Conservation (phyloP, 257 asterid genomes). For the Parsonsia alboflavescens region DNA sequence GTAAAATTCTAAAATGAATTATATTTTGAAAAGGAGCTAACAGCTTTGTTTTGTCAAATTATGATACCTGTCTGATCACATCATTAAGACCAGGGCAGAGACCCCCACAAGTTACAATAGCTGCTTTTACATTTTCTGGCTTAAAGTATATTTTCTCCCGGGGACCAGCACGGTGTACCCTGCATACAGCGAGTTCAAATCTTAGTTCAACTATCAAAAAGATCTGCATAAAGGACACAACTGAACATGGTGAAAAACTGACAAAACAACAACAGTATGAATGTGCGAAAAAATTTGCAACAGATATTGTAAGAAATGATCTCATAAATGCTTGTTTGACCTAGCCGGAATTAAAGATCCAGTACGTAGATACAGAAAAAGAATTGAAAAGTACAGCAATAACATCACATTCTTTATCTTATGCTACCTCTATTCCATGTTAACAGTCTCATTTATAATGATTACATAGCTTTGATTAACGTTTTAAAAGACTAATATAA, state of each 20-base stretch:
- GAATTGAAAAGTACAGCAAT: not conserved
- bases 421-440: too few relatives aligned
- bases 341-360: not conserved
- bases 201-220: not conserved
- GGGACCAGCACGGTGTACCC: conserved; percentile 97
- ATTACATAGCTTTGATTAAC: too few relatives aligned
- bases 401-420: conserved; percentile 3
- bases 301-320: not conserved
- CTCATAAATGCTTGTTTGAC: not conserved
- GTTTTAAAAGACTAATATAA: too few relatives aligned
- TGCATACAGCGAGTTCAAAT: conserved; percentile 18
- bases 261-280: not conserved
- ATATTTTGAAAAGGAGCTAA: not conserved
- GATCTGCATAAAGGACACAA: not conserved
- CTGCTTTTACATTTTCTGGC: conserved; percentile 91
- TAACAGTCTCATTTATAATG: too few relatives aligned
- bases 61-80: conserved; percentile 76
- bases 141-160: conserved; percentile 75
- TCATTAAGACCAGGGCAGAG: conserved; percentile 97
- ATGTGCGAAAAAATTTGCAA: not conserved
- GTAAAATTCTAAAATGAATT: too few relatives aligned
- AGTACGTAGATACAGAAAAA: conserved; percentile 1
- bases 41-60: not conserved
- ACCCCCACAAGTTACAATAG: conserved; percentile 92
- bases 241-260: not conserved